These are phyloP conservation scores for Acer yangbiense DNA, from an alignment of 345 rosid genomes.

Conservation along the genomic window DNA sequence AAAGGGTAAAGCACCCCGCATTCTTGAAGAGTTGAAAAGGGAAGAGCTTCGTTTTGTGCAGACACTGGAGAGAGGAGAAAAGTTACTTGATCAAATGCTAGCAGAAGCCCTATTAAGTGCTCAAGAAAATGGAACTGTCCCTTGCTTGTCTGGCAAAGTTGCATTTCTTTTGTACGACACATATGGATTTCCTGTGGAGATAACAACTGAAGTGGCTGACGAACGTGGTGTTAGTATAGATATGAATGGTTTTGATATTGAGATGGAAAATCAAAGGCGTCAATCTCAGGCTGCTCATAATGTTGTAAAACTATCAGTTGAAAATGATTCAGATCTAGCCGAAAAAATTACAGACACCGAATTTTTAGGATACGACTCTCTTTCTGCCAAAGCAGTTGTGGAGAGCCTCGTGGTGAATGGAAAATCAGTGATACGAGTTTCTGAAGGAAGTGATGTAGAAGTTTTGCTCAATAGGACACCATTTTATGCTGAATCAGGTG, in stretches of 20 bases:
- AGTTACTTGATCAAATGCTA: slow-evolving; percentile 76
- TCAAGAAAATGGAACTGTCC: slow-evolving; percentile 38
- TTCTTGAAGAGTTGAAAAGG: slow-evolving; percentile 76
- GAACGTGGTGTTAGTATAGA: slow-evolving; percentile 70
- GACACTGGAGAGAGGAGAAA: slow-evolving; percentile 92
- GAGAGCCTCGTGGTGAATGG: slow-evolving; percentile 77
- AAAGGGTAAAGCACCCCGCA: slow-evolving; percentile 54
- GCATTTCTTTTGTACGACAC: slow-evolving; percentile 86
- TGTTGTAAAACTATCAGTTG: slow-evolving; percentile 75
- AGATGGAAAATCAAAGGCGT: slow-evolving; percentile 90
- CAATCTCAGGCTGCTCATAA: slow-evolving; percentile 90
- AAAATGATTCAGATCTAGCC: slow-evolving; percentile 50
- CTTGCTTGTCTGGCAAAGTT: slow-evolving; percentile 77
- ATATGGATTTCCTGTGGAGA: slow-evolving; percentile 92
- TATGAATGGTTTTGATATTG: slow-evolving; percentile 68
- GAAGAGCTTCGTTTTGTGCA: slow-evolving; percentile 90
- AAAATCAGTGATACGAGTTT: slow-evolving; percentile 74
- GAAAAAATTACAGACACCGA: slow-evolving; percentile 66
- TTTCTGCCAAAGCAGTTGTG: slow-evolving; percentile 70
- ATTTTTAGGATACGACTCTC: slow-evolving; percentile 80
- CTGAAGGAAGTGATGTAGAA: slow-evolving; percentile 88
- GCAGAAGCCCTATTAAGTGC: slow-evolving; percentile 51
- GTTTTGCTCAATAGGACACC: slow-evolving; percentile 85
- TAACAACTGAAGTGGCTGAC: slow-evolving; percentile 78
- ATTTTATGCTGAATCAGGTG: slow-evolving; percentile 96